phyloP scores from a whole-genome alignment of 2,329 filamentous ascomycete genomes.

The Diaporthe eres region DNA sequence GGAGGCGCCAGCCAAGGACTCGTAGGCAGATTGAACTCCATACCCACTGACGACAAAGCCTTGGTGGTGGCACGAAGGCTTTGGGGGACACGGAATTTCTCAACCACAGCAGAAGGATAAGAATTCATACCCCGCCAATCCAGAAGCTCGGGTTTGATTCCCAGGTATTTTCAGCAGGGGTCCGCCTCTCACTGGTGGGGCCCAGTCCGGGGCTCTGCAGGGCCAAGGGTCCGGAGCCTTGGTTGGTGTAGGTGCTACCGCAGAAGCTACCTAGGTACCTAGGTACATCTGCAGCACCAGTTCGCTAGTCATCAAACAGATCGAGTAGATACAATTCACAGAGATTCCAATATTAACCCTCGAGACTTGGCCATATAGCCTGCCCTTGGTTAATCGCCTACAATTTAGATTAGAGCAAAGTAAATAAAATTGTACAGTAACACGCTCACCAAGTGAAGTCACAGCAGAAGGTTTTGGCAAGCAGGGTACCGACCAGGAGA shows the following conservation, averaged over 20 bases:
- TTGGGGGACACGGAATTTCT: background rate
- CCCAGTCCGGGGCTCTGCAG: slow-evolving; percentile 15
- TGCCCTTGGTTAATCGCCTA: background rate
- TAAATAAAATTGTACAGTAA: background rate
- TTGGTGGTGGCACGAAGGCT: background rate
- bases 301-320: background rate
- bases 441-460: background rate
- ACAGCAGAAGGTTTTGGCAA: background rate
- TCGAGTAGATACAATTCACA: background rate
- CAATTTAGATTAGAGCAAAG: background rate
- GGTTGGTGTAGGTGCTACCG: background rate
- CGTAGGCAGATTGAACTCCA: slow-evolving; percentile 32
- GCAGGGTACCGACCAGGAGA: background rate
- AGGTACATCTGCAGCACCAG: background rate
- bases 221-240: background rate
- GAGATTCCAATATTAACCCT: background rate
- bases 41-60: slow-evolving; percentile 10
- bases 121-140: slow-evolving; percentile 37
- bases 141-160: slow-evolving; percentile 37
- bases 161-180: background rate
- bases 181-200: background rate
- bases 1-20: slow-evolving; percentile 38
- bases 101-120: slow-evolving; percentile 6
- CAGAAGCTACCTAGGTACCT: background rate
- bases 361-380: background rate